Percentiles rank a stretch among this genome's conserved stretches.
Conservation (phyloP, 495 filamentous ascomycete species). For the Penicillium samsonianum region DNA sequence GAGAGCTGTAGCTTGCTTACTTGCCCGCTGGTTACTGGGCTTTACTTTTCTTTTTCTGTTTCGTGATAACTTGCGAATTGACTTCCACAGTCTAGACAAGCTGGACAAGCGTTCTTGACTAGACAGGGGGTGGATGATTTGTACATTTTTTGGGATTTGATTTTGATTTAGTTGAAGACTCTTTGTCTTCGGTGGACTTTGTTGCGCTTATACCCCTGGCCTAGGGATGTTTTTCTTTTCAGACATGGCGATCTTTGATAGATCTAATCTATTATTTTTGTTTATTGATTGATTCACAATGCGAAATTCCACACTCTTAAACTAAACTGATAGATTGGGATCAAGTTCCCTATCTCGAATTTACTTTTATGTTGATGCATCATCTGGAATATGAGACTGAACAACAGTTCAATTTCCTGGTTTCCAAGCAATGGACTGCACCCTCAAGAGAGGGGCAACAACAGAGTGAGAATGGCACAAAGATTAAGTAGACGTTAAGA, state of each 20-base stretch:
- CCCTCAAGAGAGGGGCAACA: background rate
- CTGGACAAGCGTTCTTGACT: constrained; percentile 4
- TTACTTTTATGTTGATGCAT: background rate
- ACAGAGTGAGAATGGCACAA: constrained; percentile 13
- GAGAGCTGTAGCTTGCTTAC: constrained; percentile 27
- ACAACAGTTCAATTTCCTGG: constrained; percentile 14
- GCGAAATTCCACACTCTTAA: background rate
- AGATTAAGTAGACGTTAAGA: constrained; percentile 28
- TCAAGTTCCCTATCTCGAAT: background rate
- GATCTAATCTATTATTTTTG: constrained; percentile 19
- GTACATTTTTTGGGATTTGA: constrained; percentile 9
- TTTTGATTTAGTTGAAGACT: background rate
- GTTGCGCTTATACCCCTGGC: constrained; percentile 8
- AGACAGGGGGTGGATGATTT: background rate
- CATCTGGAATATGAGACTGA: background rate
- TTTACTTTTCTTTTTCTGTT: constrained; percentile 4
- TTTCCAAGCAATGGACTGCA: constrained; percentile 14
- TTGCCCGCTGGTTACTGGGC: background rate
- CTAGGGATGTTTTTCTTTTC: constrained; percentile 13
- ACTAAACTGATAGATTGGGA: background rate
- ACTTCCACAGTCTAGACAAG: background rate
- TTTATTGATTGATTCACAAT: background rate
- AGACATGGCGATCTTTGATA: constrained; percentile 16
- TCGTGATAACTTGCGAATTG: constrained; percentile 8
- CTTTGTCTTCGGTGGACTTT: constrained; percentile 1